Evolutionary conservation across 1,284 basidiomycete species (phyloP), one percentile per base, ranked within the genome.

Genomic region (Pyrrhoderma noxium): DNA sequence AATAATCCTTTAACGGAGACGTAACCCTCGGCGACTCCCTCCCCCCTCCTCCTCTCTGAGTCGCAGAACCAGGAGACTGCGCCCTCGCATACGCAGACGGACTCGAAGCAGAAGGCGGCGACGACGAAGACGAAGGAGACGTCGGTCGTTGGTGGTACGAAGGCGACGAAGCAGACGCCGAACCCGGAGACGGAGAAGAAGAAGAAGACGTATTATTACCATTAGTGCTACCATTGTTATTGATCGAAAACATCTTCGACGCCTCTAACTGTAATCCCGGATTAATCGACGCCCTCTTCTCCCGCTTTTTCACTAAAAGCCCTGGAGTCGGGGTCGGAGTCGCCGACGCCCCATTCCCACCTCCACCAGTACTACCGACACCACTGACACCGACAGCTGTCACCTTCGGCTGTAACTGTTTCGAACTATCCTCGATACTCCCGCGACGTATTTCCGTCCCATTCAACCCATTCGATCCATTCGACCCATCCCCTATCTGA

Each of bases 391-490:
- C 27, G 11, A 11, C 11, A 31, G 27, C 11, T 5, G 5, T 31
- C 11, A 11, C 11, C 27, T 31, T 31, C 27, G 27, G 38, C 52
- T 62, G 68, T 55, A 75, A 65, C n/a, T 71, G 65, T 5, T 76
- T 75, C 21, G 74, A 73, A 39, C 78, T 74, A 52, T 79, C 78
- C 55, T 85, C 81, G 54, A 76, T 79, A 58, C 78, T 82, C 58
- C 74, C 78, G 42, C 77, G 69, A 37, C 77, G 49, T 71, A 43
- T 64, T 69, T 54, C 27, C 5, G 27, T n/a, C n/a, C n/a, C n/a
- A n/a, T n/a, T n/a, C n/a, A n/a, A n/a, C n/a, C n/a, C n/a, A n/a
- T n/a, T n/a, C n/a, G n/a, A n/a, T n/a, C n/a, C 27, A 31, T 31
- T 31, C 5, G 5, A 31, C 5, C 27, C 11, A 31, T 11, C 27